These are phyloP conservation scores for Collybia mongolica DNA, from an alignment of 768 basidiomycete species.

Conservation along the genomic window DNA sequence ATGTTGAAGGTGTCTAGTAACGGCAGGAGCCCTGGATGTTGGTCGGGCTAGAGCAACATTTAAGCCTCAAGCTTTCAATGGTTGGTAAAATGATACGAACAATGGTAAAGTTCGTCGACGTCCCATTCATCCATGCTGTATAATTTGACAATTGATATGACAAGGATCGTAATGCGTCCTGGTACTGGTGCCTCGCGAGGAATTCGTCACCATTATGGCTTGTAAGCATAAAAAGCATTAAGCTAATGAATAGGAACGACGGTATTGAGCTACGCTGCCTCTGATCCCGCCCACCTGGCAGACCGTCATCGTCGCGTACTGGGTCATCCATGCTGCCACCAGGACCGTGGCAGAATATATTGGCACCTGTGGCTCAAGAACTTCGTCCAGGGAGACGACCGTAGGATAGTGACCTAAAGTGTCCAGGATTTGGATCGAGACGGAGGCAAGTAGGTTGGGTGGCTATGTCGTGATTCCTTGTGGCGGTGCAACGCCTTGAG, in stretches of 20 bases:
- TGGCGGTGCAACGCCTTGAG: too few species aligned
- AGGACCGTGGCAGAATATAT: too few species aligned
- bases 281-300: constrained; percentile 27
- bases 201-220: constrained; percentile 72
- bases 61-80: not conserved
- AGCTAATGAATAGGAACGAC: constrained; percentile 70
- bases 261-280: constrained; percentile 63
- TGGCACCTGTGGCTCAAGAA: too few species aligned
- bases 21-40: constrained; percentile 38
- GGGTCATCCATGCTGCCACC: constrained; percentile 20
- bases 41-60: constrained; percentile 39
- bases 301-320: constrained; percentile 38
- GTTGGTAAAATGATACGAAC: constrained; percentile 29
- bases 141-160: constrained; percentile 68
- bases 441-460: too few species aligned
- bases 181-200: constrained; percentile 59
- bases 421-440: too few species aligned
- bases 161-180: constrained; percentile 59
- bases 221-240: constrained; percentile 78
- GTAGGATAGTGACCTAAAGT: too few species aligned
- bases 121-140: constrained; percentile 73
- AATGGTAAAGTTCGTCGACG: constrained; percentile 60
- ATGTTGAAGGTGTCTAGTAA: constrained; percentile 51
- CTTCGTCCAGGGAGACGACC: too few species aligned
- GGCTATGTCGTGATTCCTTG: too few species aligned